These are phyloP conservation scores for Eucommia ulmoides DNA, from an alignment of 257 asterid genomes.

Conservation along the genomic window DNA sequence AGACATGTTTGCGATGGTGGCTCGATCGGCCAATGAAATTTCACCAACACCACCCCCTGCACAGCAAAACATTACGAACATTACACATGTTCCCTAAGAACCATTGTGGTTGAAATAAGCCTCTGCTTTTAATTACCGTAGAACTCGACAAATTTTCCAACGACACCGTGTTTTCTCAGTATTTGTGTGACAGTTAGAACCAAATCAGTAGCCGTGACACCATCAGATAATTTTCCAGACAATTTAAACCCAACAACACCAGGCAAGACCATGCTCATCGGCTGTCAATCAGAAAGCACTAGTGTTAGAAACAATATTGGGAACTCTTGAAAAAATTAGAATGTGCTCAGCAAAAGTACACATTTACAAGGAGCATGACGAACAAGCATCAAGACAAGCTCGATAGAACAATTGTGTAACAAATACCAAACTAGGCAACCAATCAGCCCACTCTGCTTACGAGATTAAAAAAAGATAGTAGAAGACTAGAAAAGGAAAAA, in stretches of 20 bases:
- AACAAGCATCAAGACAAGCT: too few species aligned
- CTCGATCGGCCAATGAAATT: slow-evolving; percentile 95
- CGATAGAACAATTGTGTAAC: too few species aligned
- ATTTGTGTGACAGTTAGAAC: slow-evolving; percentile 86
- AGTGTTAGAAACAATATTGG: background rate
- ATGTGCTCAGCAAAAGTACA: background rate
- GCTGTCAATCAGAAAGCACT: slow-evolving; percentile 64
- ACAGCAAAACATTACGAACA: slow-evolving; percentile 6
- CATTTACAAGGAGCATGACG: too few species aligned
- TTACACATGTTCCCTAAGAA: background rate
- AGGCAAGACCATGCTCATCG: slow-evolving; percentile 96
- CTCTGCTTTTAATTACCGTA: slow-evolving; percentile 31
- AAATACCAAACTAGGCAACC: too few species aligned
- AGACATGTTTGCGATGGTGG: slow-evolving; percentile 97
- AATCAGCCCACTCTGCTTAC: too few species aligned
- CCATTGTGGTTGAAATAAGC: background rate
- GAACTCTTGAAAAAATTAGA: too few species aligned
- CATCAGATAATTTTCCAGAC: slow-evolving; percentile 63
- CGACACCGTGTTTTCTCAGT: slow-evolving; percentile 85
- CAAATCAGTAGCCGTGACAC: slow-evolving; percentile 90
- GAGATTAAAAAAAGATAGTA: too few species aligned
- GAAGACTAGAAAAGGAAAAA: too few species aligned
- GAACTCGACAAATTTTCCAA: slow-evolving; percentile 80
- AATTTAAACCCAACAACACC: slow-evolving; percentile 91
- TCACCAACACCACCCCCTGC: slow-evolving; percentile 77